A percentile compares a stretch with the other conserved stretches of the same genome.
These are phyloP conservation scores for Cladosporium velox DNA, from an alignment of 2,329 filamentous ascomycete genomes.

Conservation along the genomic window DNA sequence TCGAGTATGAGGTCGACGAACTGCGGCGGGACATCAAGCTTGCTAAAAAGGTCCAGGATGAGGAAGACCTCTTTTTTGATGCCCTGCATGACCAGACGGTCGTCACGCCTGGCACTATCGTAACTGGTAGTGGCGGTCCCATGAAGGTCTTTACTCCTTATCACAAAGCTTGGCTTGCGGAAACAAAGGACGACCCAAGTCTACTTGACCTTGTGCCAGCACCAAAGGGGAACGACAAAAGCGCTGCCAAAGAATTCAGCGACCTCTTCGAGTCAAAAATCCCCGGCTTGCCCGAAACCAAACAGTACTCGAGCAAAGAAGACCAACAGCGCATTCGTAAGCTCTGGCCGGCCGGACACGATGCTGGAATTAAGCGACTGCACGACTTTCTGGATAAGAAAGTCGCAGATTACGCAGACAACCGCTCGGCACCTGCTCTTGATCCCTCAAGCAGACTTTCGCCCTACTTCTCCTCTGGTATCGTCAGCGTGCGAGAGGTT, in stretches of 20 bases:
- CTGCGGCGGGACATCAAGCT: slow-evolving; percentile 59
- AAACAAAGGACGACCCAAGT: slow-evolving; percentile 45
- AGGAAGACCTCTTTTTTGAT: slow-evolving; percentile 43
- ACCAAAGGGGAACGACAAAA: slow-evolving; percentile 47
- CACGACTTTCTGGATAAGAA: slow-evolving; percentile 45
- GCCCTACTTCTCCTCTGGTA: slow-evolving; percentile 49
- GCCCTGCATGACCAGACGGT: slow-evolving; percentile 54
- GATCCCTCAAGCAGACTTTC: slow-evolving; percentile 47
- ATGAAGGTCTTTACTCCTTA: slow-evolving; percentile 57
- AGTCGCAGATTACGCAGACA: slow-evolving; percentile 40
- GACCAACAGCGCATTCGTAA: slow-evolving; percentile 45
- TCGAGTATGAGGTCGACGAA: slow-evolving; percentile 92
- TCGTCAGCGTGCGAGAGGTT: slow-evolving; percentile 50
- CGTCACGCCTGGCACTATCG: slow-evolving; percentile 48
- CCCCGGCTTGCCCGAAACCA: slow-evolving; percentile 43
- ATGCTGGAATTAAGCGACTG: slow-evolving; percentile 45
- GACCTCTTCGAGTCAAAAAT: slow-evolving; percentile 59
- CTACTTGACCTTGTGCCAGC: slow-evolving; percentile 46
- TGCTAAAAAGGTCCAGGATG: slow-evolving; percentile 39
- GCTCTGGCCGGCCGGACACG: slow-evolving; percentile 50
- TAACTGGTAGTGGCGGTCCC: slow-evolving; percentile 46
- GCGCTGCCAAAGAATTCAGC: slow-evolving; percentile 51
- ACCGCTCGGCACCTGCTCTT: slow-evolving; percentile 46
- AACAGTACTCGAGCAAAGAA: slow-evolving; percentile 43
- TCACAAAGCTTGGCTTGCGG: slow-evolving; percentile 49